These are phyloP conservation scores for Bidens hawaiensis DNA, from an alignment of 140 eudicot genomes.

Conservation along the genomic window DNA sequence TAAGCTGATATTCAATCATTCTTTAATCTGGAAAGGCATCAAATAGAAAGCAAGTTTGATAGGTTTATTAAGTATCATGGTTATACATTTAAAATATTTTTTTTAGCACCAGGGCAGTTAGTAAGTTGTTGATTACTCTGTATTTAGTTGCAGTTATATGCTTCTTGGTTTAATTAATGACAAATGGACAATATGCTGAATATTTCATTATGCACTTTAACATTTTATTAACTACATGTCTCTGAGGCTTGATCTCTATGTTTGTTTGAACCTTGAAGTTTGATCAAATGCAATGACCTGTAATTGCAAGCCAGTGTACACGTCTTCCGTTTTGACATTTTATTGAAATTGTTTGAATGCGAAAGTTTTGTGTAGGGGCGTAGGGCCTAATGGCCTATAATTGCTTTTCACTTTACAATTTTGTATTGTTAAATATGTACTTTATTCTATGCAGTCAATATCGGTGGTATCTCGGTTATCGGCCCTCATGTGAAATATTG, in stretches of 20 bases:
- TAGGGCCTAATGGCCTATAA: no score
- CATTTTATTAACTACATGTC: no score
- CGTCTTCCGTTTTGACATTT: background rate
- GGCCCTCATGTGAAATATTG: no score
- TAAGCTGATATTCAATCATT: background rate
- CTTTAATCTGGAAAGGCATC: no score
- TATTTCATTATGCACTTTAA: no score
- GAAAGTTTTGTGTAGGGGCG: background rate
- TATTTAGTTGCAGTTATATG: slow-evolving; percentile 1
- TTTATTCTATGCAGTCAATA: no score
- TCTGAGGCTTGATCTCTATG: background rate
- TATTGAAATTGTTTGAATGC: background rate
- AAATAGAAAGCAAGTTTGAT: no score
- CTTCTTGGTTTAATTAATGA: background rate
- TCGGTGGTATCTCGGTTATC: no score
- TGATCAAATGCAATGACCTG: slow-evolving; percentile 7
- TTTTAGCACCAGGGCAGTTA: no score
- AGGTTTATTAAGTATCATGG: no score
- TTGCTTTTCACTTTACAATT: background rate
- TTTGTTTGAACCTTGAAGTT: background rate
- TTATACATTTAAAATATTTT: no score
- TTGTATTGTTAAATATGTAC: slow-evolving; percentile 1
- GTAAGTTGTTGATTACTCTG: slow-evolving; percentile 6
- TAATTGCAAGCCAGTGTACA: background rate
- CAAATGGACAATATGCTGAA: background rate